Evolutionary conservation across 2,329 filamentous ascomycete genomes (phyloP), one percentile per base, ranked within the genome.

Genomic region (Dothistroma septosporum): DNA sequence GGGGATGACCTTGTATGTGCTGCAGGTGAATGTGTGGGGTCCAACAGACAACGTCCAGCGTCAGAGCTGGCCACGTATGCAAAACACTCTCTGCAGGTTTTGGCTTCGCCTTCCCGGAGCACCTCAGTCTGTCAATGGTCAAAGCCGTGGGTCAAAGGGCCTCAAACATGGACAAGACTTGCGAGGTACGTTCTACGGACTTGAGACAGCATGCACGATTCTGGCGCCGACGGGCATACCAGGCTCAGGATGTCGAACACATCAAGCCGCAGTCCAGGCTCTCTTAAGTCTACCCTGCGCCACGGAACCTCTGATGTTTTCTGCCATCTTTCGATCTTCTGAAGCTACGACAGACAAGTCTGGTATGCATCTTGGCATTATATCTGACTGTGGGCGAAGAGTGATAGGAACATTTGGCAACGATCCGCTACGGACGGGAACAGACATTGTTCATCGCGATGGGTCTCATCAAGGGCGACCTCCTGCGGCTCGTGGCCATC

Each of bases 391-490:
- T 4, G 1, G 3, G 8, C 41, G 14, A 44, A 9, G 6, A 44
- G 4, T 16, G 9, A 9, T 1, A n/a, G 19, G 41, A n/a, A 44
- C 41, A n/a, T 6, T 37, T 16, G 19, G 1, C 4, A 44, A 44
- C 41, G 16, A 16, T 44, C n/a, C 41, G 19, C n/a, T n/a, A 8
- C 19, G 8, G 41, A 44, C 16, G 14, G 4, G 14, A 4, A n/a
- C 4, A 19, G n/a, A 44, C 14, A 44, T n/a, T 4, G 12, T n/a
- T n/a, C 7, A 41, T 22, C 41, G 31, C 16, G 11, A 57, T 57
- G 54, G 54, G 54, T 28, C 37, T 57, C 54, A 33, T 57, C 54
- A 57, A 57, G 19, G 54, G 54, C n/a, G 54, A 41, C 12, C 44
- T 57, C 41, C 22, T 57, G 6, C 54, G 54, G 8, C 41, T 57